Percentiles rank a stretch among this genome's conserved stretches.
phyloP scores from a whole-genome alignment of 176 grass and related monocot genomes.

The Carex parvula region DNA sequence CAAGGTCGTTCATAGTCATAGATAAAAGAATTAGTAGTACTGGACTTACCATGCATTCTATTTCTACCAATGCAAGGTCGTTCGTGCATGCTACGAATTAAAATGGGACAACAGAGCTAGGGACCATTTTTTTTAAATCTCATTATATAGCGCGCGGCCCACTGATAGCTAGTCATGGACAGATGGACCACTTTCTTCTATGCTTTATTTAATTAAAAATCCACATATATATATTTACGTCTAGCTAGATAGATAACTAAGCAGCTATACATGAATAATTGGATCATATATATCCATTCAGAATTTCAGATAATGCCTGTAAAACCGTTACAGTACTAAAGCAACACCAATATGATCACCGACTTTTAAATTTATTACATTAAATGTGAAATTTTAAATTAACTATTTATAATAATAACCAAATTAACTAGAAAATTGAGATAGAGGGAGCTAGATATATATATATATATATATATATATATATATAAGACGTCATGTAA shows the following conservation, averaged over 20 bases:
- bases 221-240: background rate
- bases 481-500: too few relatives aligned
- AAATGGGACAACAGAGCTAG: background rate
- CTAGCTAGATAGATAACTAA: background rate
- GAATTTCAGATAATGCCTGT: background rate
- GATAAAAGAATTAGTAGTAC: slow-evolving; percentile 7
- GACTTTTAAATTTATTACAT: too few relatives aligned
- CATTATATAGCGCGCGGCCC: slow-evolving; percentile 5
- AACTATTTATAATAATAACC: too few relatives aligned
- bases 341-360: too few relatives aligned
- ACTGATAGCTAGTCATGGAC: background rate
- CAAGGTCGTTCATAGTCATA: background rate
- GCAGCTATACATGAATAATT: background rate
- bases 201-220: background rate
- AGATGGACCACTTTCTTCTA: slow-evolving; percentile 10
- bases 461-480: too few relatives aligned
- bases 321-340: background rate
- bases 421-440: too few relatives aligned
- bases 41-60: too few relatives aligned
- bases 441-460: too few relatives aligned
- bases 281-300: background rate
- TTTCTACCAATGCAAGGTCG: too few relatives aligned
- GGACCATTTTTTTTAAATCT: slow-evolving; percentile 1
- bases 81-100: slow-evolving; percentile 19
- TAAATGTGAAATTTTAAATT: too few relatives aligned